phyloP scores from a whole-genome alignment of 1,139 yeast species.

The Protomyces macrosporus region DNA sequence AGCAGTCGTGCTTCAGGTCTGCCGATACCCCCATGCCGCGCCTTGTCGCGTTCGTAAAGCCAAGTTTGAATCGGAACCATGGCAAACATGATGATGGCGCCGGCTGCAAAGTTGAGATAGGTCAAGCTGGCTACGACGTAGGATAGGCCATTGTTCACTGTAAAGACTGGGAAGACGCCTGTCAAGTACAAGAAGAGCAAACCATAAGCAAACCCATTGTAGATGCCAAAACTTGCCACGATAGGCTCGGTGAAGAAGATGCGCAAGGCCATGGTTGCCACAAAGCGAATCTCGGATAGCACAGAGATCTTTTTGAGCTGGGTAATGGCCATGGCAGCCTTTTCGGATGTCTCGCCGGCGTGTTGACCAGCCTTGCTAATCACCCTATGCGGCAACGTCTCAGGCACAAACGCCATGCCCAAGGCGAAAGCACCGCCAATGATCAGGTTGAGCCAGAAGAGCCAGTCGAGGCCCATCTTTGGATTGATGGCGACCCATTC shows the following conservation, averaged over 20 bases:
- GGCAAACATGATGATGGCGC: slow-evolving; percentile 22
- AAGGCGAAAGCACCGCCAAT: slow-evolving; percentile 47
- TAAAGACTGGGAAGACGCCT: slow-evolving; percentile 26
- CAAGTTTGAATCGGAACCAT: slow-evolving; percentile 35
- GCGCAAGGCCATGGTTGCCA: slow-evolving; percentile 45
- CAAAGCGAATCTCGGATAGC: slow-evolving; percentile 12
- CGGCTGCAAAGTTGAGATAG: slow-evolving; percentile 24
- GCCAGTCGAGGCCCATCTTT: slow-evolving; percentile 54
- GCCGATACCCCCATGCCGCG: slow-evolving; percentile 16
- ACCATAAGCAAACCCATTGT: slow-evolving; percentile 84
- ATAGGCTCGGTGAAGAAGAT: slow-evolving; percentile 76
- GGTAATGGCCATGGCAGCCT: neutral
- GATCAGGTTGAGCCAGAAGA: slow-evolving; percentile 54
- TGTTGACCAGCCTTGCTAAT: neutral
- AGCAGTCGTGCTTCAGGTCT: slow-evolving; percentile 27
- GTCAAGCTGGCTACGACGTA: slow-evolving; percentile 25
- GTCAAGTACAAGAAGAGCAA: slow-evolving; percentile 46
- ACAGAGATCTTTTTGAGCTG: slow-evolving; percentile 4
- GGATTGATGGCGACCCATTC: slow-evolving; percentile 47
- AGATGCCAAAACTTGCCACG: slow-evolving; percentile 70
- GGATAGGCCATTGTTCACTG: slow-evolving; percentile 20
- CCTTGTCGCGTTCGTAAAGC: slow-evolving; percentile 18
- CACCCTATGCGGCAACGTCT: slow-evolving; percentile 26
- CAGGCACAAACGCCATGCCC: slow-evolving; percentile 40
- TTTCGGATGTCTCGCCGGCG: neutral